A percentile compares a stretch with the other conserved stretches of the same genome.
Conservation (phyloP, 352 stramenopile genomes). For the Pythium chondricola region DNA sequence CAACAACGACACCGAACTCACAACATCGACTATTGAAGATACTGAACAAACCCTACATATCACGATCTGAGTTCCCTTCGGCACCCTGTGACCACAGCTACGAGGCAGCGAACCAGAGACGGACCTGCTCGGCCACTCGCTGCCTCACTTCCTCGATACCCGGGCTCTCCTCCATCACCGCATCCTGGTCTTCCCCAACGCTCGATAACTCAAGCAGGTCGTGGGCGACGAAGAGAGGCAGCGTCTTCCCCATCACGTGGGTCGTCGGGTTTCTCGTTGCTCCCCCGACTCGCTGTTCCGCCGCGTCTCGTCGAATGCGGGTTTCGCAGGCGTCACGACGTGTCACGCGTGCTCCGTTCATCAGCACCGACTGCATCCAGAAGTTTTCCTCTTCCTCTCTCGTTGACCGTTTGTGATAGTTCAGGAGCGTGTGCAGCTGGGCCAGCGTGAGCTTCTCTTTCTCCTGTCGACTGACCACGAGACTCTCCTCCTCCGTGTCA, state of each 20-base stretch:
- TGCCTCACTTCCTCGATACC: no score
- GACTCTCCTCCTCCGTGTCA: conserved; percentile 10
- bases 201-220: conserved; percentile 13
- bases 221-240: conserved; percentile 5
- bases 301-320: conserved; percentile 31
- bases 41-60: no score
- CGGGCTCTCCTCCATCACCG: no score
- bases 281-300: conserved; percentile 11
- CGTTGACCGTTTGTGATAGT: conserved; percentile 11
- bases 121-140: no score
- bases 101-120: no score
- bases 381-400: conserved; percentile 19
- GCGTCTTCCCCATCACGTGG: neutral
- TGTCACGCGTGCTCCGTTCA: conserved; percentile 23
- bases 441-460: conserved; percentile 52
- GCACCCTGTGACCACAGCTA: no score
- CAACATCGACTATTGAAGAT: no score
- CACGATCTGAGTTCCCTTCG: no score
- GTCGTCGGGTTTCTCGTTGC: neutral
- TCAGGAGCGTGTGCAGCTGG: conserved; percentile 38
- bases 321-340: conserved; percentile 27
- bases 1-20: no score
- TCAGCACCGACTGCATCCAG: conserved; percentile 34
- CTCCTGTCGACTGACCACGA: conserved; percentile 38
- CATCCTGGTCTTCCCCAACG: neutral